Evolutionary conservation across 2,329 filamentous ascomycete species (phyloP).

Genomic region (Passalora sequoiae): DNA sequence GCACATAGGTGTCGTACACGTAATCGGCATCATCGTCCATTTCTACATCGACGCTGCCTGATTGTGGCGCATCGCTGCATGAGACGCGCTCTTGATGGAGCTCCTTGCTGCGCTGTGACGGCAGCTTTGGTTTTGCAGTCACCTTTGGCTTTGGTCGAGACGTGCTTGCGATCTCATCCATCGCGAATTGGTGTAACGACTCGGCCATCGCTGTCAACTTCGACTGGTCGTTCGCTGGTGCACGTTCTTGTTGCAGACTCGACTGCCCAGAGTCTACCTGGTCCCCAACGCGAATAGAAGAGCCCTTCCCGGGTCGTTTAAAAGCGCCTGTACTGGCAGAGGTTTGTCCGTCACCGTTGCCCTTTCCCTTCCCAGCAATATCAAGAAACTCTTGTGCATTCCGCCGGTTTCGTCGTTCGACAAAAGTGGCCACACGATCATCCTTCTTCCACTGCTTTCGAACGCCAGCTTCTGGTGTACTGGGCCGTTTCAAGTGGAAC

Average conservation of each 20-base stretch:
- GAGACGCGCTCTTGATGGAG: constrained; percentile 22
- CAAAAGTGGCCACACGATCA: constrained; percentile 26
- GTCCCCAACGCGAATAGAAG: constrained; percentile 12
- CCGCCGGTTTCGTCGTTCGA: constrained; percentile 21
- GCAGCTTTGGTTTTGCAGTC: constrained; percentile 26
- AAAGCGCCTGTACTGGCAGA: constrained; percentile 6
- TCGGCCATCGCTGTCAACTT: constrained; percentile 23
- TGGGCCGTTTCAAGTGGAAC: constrained; percentile 22
- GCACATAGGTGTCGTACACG: constrained; percentile 59
- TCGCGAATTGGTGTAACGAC: constrained; percentile 27
- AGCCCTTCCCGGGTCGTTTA: constrained; percentile 25
- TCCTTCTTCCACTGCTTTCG: constrained; percentile 20
- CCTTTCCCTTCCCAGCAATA: constrained; percentile 7
- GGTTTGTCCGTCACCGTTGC: constrained; percentile 2
- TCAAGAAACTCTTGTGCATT: constrained; percentile 12
- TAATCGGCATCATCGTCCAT: constrained; percentile 50
- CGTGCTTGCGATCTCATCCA: constrained; percentile 23
- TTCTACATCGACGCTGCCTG: constrained; percentile 26
- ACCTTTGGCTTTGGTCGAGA: constrained; percentile 17
- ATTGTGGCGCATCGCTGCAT: constrained; percentile 1
- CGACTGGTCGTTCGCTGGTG: neutral
- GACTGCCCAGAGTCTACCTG: constrained; percentile 1
- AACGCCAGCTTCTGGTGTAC: constrained; percentile 12
- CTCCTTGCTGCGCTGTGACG: constrained; percentile 24
- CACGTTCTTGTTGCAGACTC: neutral